These are phyloP conservation scores for Amylostereum chailletii DNA, from an alignment of 1,284 basidiomycete genomes.

Conservation along the genomic window DNA sequence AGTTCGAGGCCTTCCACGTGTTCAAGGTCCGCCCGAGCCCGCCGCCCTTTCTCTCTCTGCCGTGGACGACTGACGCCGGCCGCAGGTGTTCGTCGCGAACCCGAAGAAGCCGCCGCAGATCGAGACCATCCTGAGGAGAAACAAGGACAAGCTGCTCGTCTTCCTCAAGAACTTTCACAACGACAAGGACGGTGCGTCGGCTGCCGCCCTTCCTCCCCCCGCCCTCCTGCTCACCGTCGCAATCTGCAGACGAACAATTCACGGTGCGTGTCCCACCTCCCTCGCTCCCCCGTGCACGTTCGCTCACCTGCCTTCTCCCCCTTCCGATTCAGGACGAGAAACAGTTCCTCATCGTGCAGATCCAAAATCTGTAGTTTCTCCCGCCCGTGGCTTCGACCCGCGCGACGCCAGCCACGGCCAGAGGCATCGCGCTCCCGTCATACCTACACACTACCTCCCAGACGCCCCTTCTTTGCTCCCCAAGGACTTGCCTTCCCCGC, in stretches of 20 bases:
- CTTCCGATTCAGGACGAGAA: slow-evolving; percentile 72
- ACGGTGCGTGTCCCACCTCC: slow-evolving; percentile 39
- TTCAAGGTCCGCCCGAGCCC: slow-evolving; percentile 73
- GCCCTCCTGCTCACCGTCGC: too few species aligned
- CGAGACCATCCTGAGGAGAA: slow-evolving; percentile 83
- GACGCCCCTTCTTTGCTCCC: too few species aligned
- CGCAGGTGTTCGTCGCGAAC: slow-evolving; percentile 94
- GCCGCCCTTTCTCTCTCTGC: slow-evolving; percentile 4
- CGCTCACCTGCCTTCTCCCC: slow-evolving; percentile 1
- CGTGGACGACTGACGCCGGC: not conserved
- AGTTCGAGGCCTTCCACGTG: slow-evolving; percentile 99
- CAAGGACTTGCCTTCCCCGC: too few species aligned
- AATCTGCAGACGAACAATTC: slow-evolving; percentile 80
- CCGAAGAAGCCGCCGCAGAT: slow-evolving; percentile 98
- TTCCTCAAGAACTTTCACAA: slow-evolving; percentile 96
- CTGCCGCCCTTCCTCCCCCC: too few species aligned
- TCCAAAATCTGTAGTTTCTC: slow-evolving; percentile 54
- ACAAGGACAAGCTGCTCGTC: slow-evolving; percentile 86
- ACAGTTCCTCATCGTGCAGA: slow-evolving; percentile 91
- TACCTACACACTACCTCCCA: slow-evolving; percentile 9
- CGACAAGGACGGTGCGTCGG: slow-evolving; percentile 81
- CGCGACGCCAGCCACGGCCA: not conserved
- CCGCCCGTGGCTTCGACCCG: not conserved
- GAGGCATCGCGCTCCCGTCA: slow-evolving; percentile 1
- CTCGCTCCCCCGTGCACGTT: slow-evolving; percentile 5